Evolutionary conservation across 192 early-diverging fungal genomes (phyloP).

Genomic region (Lunasporangiospora selenospora): DNA sequence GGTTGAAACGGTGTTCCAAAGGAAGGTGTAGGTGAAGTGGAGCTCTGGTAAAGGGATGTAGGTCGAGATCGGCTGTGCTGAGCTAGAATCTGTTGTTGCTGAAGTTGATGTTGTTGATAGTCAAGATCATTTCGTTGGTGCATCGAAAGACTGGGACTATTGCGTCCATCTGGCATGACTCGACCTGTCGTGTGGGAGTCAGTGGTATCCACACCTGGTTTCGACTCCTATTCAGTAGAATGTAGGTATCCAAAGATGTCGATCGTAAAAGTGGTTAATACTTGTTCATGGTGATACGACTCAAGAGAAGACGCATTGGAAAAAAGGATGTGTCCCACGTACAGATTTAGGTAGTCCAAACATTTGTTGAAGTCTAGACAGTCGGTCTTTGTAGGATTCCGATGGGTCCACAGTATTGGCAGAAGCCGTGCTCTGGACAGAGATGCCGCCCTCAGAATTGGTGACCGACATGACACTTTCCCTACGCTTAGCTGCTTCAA

Average conservation of each 20-base stretch:
- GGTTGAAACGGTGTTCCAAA: no score
- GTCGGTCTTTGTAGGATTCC: constrained; percentile 57
- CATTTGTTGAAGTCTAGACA: constrained; percentile 67
- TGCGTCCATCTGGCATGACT: constrained; percentile 20
- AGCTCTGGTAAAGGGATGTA: constrained; percentile 22
- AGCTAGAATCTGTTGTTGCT: constrained; percentile 44
- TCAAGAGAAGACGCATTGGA: no score
- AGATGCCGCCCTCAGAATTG: constrained; percentile 11
- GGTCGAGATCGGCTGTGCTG: constrained; percentile 39
- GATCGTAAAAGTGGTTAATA: no score
- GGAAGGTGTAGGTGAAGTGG: background rate
- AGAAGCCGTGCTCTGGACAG: background rate
- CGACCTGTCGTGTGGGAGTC: constrained; percentile 1
- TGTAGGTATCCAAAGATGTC: no score
- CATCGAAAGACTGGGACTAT: constrained; percentile 21
- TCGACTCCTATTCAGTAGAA: no score
- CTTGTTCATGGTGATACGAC: no score
- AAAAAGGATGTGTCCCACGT: no score
- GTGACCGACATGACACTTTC: constrained; percentile 26
- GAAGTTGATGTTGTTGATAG: constrained; percentile 42
- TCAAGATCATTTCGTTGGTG: constrained; percentile 38
- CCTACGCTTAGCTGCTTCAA: constrained; percentile 17
- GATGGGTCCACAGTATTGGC: constrained; percentile 13
- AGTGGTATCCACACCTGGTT: constrained; percentile 31
- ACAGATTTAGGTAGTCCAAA: no score